phyloP scores from a whole-genome alignment of 1,284 basidiomycete genomes.

The Porogramme epimiltina region DNA sequence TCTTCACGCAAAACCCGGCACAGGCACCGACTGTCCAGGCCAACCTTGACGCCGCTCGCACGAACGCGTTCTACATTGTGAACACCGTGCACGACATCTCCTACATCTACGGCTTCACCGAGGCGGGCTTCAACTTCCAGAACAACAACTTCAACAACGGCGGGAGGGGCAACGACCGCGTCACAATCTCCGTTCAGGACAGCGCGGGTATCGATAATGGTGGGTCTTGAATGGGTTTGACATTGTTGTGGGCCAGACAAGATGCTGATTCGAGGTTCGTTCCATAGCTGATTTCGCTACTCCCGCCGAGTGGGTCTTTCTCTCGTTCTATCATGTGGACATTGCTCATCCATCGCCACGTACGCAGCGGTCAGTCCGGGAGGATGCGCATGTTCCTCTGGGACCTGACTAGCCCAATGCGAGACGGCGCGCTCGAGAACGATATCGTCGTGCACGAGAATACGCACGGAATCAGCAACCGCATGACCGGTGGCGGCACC shows the following conservation, averaged over 20 bases:
- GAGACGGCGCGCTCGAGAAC: constrained; percentile 51
- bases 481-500: constrained; percentile 54
- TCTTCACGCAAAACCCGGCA: constrained; percentile 35
- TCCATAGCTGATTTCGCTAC: constrained; percentile 38
- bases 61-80: constrained; percentile 53
- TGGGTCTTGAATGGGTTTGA: not conserved
- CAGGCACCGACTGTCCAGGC: constrained; percentile 28
- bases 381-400: constrained; percentile 45
- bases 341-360: not conserved
- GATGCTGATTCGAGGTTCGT: not conserved
- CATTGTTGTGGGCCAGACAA: not conserved
- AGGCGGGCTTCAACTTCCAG: constrained; percentile 49
- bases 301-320: constrained; percentile 24
- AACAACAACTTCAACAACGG: constrained; percentile 45
- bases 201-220: constrained; percentile 41
- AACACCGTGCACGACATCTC: constrained; percentile 54
- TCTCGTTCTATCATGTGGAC: not conserved
- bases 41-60: constrained; percentile 48
- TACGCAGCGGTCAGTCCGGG: constrained; percentile 13
- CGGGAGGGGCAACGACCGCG: constrained; percentile 42
- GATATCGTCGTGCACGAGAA: constrained; percentile 53
- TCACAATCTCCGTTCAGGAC: constrained; percentile 43
- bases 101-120: constrained; percentile 42
- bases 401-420: constrained; percentile 38
- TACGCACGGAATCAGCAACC: constrained; percentile 53